Evolutionary conservation across 2,329 filamentous ascomycete genomes (phyloP).

Genomic region (Nemania diffusa): DNA sequence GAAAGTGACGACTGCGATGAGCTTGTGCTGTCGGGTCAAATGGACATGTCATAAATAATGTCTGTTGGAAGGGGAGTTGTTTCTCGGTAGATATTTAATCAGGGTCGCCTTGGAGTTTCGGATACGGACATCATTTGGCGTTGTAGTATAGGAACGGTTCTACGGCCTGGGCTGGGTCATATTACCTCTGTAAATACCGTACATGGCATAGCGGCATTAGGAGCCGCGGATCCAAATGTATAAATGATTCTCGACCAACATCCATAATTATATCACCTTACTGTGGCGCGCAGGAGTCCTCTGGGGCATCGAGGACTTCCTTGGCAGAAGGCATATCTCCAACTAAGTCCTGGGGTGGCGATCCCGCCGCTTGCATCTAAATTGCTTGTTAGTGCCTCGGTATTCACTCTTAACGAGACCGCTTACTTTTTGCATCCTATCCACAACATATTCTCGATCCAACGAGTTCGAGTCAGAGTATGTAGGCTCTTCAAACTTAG

Average conservation of each 20-base stretch:
- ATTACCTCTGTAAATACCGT: conserved; percentile 40
- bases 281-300: conserved; percentile 72
- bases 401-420: background rate
- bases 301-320: conserved; percentile 70
- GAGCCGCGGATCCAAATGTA: conserved; percentile 32
- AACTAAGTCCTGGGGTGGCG: conserved; percentile 88
- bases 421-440: conserved; percentile 94
- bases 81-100: conserved; percentile 18
- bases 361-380: conserved; percentile 96
- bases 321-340: conserved; percentile 88
- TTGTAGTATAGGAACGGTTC: conserved; percentile 39
- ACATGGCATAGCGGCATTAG: conserved; percentile 16
- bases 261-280: conserved; percentile 51
- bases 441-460: conserved; percentile 92
- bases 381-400: conserved; percentile 33
- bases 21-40: conserved; percentile 52
- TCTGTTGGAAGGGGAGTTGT: background rate
- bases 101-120: conserved; percentile 34
- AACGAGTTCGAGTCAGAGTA: conserved; percentile 85
- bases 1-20: conserved; percentile 41
- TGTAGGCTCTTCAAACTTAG: conserved; percentile 82
- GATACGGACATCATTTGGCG: conserved; percentile 36
- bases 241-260: conserved; percentile 28
- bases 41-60: conserved; percentile 58
- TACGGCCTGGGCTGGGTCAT: conserved; percentile 36